Base-by-base conservation (phyloP, 148 eudicot genomes). In the Chenopodium berlandieri region DNA sequence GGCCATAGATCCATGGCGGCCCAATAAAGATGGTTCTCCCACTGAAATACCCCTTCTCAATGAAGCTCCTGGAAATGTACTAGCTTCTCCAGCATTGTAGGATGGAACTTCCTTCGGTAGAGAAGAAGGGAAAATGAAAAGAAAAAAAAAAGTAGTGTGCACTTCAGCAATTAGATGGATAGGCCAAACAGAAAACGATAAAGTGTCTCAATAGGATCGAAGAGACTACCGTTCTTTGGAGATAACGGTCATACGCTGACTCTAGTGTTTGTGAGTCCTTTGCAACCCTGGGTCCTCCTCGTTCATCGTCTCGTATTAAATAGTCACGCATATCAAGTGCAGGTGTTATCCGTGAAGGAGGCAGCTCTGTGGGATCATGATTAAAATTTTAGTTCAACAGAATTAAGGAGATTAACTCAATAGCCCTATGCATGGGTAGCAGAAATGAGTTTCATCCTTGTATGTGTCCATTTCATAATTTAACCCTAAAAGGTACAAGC, bases 241-340 rank as follows among this genome's bases (percentile, higher is more conserved):
- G 93, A 82, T 89, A 92, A 30, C 87, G 88, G 78, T 92, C 95
- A 86, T 92, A 92, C 34, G 92, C 93, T 74, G 93, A 90, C 58
- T 85, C 91, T 71, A 90, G 77, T 37, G 91, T 68, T 82, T 87
- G 73, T 27, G 93, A 81, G 84, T 92, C 93, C 84, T 88, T 88
- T n/a, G 82, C 82, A 19, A 50, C 80, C 75, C 79, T 83, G 23
- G 81, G 77, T 74, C 89, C 91, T 76, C 71, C 83, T 64, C 68
- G 86, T 20, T 85, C 89, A 83, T 87, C 88, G 67, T 86, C 89
- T 84, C 82, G 86, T 48, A 73, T 77, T 75, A 86, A 52, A 86
- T 90, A 84, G 56, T 84, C 80, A 48, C 78, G 91, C 86, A 84
- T 69, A 75, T 85, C 90, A 78, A 77, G 83, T 66, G 82, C 86